Evolutionary conservation across 106 monocot species (phyloP).

Genomic region (Triglochin maritima): DNA sequence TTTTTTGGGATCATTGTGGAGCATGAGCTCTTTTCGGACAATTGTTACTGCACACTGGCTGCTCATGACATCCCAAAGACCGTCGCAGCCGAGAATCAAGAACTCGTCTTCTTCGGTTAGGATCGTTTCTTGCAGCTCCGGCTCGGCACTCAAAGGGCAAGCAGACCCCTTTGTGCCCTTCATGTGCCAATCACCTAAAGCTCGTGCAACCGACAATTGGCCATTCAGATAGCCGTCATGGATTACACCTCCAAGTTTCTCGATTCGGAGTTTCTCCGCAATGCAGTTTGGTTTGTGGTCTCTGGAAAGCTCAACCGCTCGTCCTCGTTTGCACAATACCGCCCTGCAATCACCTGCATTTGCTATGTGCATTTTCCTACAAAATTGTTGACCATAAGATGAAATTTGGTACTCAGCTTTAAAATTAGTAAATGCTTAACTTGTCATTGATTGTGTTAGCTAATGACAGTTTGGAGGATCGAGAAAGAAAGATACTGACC

Average conservation of each 20-base stretch:
- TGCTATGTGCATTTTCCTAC: not conserved
- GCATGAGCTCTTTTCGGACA: not conserved
- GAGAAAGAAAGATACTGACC: constrained; percentile 16
- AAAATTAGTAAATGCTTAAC: no score
- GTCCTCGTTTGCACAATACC: constrained; percentile 4
- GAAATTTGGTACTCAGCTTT: no score
- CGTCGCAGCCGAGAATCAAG: constrained; percentile 3
- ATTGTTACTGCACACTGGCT: constrained; percentile 3
- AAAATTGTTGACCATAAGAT: no score
- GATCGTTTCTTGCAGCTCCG: not conserved
- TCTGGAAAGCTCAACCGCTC: not conserved
- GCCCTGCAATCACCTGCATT: constrained; percentile 6
- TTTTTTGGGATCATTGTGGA: constrained; percentile 3
- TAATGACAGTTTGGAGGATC: no score
- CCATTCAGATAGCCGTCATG: constrained; percentile 8
- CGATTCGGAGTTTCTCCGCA: not conserved
- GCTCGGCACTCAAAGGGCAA: not conserved
- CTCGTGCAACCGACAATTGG: constrained; percentile 1
- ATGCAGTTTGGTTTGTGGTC: constrained; percentile 2
- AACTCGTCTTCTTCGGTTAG: constrained; percentile 8
- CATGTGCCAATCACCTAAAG: constrained; percentile 2
- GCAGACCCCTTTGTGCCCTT: constrained; percentile 2
- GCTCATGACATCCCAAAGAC: constrained; percentile 7
- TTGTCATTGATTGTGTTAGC: no score
- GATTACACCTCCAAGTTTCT: not conserved